phyloP scores from a whole-genome alignment of 129 eudicot species.

The Dittrichia graveolens region DNA sequence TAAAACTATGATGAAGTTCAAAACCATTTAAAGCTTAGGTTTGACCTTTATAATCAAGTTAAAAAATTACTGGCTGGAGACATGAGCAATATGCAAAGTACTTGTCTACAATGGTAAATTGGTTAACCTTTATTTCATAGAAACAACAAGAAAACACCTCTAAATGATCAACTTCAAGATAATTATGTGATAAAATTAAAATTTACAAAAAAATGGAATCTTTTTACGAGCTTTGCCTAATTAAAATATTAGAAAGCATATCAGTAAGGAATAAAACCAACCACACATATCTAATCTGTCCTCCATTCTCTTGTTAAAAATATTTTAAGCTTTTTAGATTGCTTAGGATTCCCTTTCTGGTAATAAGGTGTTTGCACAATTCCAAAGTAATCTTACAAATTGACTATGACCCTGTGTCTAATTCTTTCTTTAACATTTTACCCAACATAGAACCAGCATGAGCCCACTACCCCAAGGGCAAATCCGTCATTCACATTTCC shows the following conservation, averaged over 20 bases:
- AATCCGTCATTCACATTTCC: constrained; percentile 18
- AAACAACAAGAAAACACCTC: too few species aligned
- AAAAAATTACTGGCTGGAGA: too few species aligned
- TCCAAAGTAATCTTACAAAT: constrained; percentile 33
- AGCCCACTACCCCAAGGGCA: constrained; percentile 32
- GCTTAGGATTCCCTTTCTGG: constrained; percentile 43
- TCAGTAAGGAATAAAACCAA: constrained; percentile 21
- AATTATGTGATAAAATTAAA: neutral
- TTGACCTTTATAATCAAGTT: too few species aligned
- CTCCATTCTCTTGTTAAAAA: constrained; percentile 15
- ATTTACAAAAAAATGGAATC: neutral
- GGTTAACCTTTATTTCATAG: too few species aligned
- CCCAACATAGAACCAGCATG: constrained; percentile 28
- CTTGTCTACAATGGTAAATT: too few species aligned
- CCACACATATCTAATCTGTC: constrained; percentile 19
- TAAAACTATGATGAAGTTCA: too few species aligned
- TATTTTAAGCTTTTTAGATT: constrained; percentile 10
- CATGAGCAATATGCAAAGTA: too few species aligned
- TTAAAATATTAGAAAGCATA: constrained; percentile 10
- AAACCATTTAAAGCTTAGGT: too few species aligned
- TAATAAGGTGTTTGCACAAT: constrained; percentile 30
- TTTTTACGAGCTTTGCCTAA: constrained; percentile 3
- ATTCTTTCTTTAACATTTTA: constrained; percentile 30
- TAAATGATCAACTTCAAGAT: neutral
- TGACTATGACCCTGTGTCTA: constrained; percentile 43